These are phyloP conservation scores for Zymoseptoria tritici DNA, from an alignment of 2,329 filamentous ascomycete species.

Conservation along the genomic window DNA sequence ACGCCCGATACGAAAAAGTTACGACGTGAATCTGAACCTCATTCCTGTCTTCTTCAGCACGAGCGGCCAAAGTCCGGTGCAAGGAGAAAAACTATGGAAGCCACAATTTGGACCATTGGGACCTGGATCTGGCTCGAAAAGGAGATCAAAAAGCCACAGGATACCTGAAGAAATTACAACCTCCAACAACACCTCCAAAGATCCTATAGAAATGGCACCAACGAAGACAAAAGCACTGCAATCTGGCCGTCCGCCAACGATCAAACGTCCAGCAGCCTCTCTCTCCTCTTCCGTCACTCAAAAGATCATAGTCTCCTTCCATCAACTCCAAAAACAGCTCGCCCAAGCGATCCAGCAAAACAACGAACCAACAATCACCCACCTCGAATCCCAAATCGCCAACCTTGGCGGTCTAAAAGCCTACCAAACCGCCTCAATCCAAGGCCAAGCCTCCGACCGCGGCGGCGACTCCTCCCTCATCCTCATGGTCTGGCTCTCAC, in stretches of 20 bases:
- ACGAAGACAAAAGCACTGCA: conserved; percentile 9
- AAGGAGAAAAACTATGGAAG: not conserved
- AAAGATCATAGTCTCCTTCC: conserved; percentile 52
- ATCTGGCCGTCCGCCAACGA: conserved; percentile 38
- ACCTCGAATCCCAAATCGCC: conserved; percentile 45
- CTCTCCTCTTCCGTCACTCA: conserved; percentile 53
- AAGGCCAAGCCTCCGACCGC: conserved; percentile 52
- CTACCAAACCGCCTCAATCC: conserved; percentile 57
- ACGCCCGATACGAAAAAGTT: not conserved
- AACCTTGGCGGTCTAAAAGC: conserved; percentile 51
- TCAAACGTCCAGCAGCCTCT: conserved; percentile 28
- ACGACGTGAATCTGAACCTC: not conserved
- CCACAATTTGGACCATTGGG: not conserved
- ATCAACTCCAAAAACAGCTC: conserved; percentile 51
- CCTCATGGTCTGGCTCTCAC: conserved; percentile 51
- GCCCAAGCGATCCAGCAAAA: conserved; percentile 42
- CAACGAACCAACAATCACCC: conserved; percentile 33
- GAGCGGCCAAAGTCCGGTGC: not conserved
- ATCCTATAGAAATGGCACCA: not conserved
- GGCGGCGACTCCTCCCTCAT: conserved; percentile 58
- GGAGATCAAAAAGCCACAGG: not conserved
- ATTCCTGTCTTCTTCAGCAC: not conserved
- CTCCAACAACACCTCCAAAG: not conserved
- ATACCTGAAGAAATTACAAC: not conserved
- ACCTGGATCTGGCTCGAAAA: not conserved